Evolutionary conservation across 2,329 filamentous ascomycete genomes (phyloP).

Genomic region (Xylaria arbuscula): DNA sequence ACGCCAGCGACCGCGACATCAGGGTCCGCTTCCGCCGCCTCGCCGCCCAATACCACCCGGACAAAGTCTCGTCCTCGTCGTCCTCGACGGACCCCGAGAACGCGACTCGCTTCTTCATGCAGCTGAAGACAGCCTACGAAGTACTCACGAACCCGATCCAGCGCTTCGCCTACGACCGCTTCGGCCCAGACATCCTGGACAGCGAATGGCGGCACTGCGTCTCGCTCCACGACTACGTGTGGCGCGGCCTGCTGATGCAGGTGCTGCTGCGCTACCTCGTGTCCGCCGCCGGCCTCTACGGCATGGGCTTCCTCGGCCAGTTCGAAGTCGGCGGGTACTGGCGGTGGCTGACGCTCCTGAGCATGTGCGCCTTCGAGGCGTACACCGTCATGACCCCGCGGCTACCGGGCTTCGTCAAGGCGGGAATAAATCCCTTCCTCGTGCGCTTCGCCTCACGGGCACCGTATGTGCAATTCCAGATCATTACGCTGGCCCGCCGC

Average conservation of each 20-base stretch:
- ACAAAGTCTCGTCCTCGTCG: constrained; percentile 70
- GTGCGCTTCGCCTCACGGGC: constrained; percentile 57
- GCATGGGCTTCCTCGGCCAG: constrained; percentile 73
- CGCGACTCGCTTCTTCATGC: constrained; percentile 72
- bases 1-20: constrained; percentile 78
- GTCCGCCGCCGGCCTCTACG: constrained; percentile 68
- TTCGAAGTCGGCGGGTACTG: constrained; percentile 74
- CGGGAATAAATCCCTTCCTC: constrained; percentile 59
- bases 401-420: constrained; percentile 59
- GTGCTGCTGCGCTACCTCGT: constrained; percentile 71
- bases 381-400: constrained; percentile 65
- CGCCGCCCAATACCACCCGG: constrained; percentile 79
- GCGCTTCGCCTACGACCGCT: constrained; percentile 89
- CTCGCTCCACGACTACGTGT: constrained; percentile 78
- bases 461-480: constrained; percentile 86
- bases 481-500: constrained; percentile 79
- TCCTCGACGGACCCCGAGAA: constrained; percentile 40
- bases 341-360: constrained; percentile 69
- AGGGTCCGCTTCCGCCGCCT: constrained; percentile 87
- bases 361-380: constrained; percentile 67
- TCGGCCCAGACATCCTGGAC: constrained; percentile 76
- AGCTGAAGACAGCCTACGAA: constrained; percentile 85
- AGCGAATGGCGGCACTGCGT: constrained; percentile 69
- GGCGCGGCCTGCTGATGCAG: constrained; percentile 66
- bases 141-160: constrained; percentile 79